Base-by-base conservation (phyloP, 352 stramenopile species). In the Vaucheria bursata region DNA sequence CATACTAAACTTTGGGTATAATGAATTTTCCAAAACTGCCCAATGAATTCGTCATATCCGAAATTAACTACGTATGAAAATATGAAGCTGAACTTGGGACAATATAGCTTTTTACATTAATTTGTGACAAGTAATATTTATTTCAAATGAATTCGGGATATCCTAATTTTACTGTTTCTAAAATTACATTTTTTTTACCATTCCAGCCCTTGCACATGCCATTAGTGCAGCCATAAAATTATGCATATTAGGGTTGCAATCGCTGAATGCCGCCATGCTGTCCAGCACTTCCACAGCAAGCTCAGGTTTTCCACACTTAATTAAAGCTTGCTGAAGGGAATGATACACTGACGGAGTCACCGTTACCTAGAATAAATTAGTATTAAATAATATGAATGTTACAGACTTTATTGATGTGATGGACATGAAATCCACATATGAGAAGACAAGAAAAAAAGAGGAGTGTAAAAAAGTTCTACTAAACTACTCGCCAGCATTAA, bases 241-340 rank as follows among this genome's bases (percentile, higher is more conserved):
- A 38, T 69, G 18, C 59, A 29, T 8, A 38, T 69, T 69, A 34
- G 59, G 59, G 8, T 34, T 8, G 59, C 29, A 34, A 29, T 29
- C 18, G 18, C 59, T 38, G 18, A 34, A 29, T 38, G 18, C 59
- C 8, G 59, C 33, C 59, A 69, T 69, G 8, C 29, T 69, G 18
- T 69, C 59, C 5, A 69, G 59, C 12, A 69, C 34, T 38, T 69
- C 59, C 8, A 69, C 5, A 18, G 59, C 59, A 8, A 69, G 59
- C 4, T 38, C 29, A 34, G 4, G 18, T 29, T 69, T 6, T 8
- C 33, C 34, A 38, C 6, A 34, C 6, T 38, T 34, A 8, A 69
- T 18, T 18, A 69, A 29, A 18, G 18, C 59, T 34, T 5, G 5
- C 34, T 69, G 59, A 8, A 69, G 59, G 5, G 59, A 34, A 38